These are phyloP conservation scores for Triticum timopheevii DNA, from an alignment of 176 grass and related monocot genomes.

Conservation along the genomic window DNA sequence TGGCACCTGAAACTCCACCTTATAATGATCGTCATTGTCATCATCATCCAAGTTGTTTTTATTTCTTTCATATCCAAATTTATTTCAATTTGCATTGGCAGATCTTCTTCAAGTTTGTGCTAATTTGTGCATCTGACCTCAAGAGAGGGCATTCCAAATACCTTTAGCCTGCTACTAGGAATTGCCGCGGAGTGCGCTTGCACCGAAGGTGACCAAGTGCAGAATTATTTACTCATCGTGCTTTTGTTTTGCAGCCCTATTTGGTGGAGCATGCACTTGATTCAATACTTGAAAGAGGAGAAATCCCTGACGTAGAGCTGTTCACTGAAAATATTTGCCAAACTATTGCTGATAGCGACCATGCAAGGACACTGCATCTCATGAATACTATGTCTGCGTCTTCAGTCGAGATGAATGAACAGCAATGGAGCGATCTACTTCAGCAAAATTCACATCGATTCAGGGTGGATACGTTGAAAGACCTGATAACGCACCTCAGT, in stretches of 20 bases:
- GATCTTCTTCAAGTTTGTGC: background rate
- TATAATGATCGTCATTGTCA: background rate
- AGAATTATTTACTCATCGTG: constrained; percentile 4
- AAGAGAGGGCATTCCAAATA: background rate
- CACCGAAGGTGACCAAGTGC: background rate
- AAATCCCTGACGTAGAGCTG: constrained; percentile 36
- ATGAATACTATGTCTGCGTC: constrained; percentile 33
- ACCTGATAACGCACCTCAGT: constrained; percentile 21
- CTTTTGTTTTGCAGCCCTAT: constrained; percentile 37
- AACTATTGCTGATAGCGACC: constrained; percentile 30
- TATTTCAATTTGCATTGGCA: background rate
- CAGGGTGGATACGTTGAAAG: constrained; percentile 11
- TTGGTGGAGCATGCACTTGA: constrained; percentile 52
- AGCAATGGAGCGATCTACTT: constrained; percentile 41
- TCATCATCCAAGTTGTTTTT: background rate
- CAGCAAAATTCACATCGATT: constrained; percentile 43
- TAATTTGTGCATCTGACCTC: background rate
- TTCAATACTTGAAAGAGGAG: constrained; percentile 44
- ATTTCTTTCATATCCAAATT: constrained; percentile 4
- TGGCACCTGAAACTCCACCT: background rate
- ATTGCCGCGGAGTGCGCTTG: background rate
- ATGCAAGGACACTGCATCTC: constrained; percentile 34
- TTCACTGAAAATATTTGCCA: constrained; percentile 48
- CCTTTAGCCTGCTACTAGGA: background rate
- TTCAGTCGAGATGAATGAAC: constrained; percentile 37